Percentiles rank a stretch among this genome's conserved stretches.
Conservation (phyloP, 2,329 filamentous ascomycete species). For the Penicillium glabrum region DNA sequence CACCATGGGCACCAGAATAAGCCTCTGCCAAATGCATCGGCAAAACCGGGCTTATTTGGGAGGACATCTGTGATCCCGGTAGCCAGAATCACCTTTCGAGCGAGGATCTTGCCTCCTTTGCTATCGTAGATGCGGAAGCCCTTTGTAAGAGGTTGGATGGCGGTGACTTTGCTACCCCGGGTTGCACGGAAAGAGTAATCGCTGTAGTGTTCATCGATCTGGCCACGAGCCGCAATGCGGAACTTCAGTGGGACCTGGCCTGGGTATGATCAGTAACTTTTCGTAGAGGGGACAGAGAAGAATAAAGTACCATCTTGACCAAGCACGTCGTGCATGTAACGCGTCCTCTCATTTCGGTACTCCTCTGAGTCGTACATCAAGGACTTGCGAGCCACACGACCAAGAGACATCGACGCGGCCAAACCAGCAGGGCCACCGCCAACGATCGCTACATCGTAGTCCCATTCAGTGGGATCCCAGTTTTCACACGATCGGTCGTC, state of each 20-base stretch:
- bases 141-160: constrained; percentile 1
- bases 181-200: constrained; percentile 9
- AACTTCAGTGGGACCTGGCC: constrained; percentile 6
- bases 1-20: constrained; percentile 61
- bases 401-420: constrained; percentile 51
- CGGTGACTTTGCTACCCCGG: constrained; percentile 3
- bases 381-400: constrained; percentile 53
- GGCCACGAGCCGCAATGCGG: constrained; percentile 2
- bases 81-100: constrained; percentile 7
- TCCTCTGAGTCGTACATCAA: constrained; percentile 57
- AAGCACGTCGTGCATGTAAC: constrained; percentile 59
- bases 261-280: background rate
- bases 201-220: constrained; percentile 6
- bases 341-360: constrained; percentile 54
- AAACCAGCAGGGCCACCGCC: constrained; percentile 56
- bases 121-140: constrained; percentile 7
- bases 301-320: constrained; percentile 36
- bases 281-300: background rate
- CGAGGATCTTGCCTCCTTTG: constrained; percentile 5
- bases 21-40: constrained; percentile 58
- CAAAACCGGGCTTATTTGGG: constrained; percentile 4
- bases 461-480: background rate
- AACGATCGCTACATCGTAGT: constrained; percentile 36
- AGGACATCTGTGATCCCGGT: constrained; percentile 9
- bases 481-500: constrained; percentile 4